These are phyloP conservation scores for Pseudogymnoascus sp. DNA, from an alignment of 2,329 filamentous ascomycete genomes.

Conservation along the genomic window DNA sequence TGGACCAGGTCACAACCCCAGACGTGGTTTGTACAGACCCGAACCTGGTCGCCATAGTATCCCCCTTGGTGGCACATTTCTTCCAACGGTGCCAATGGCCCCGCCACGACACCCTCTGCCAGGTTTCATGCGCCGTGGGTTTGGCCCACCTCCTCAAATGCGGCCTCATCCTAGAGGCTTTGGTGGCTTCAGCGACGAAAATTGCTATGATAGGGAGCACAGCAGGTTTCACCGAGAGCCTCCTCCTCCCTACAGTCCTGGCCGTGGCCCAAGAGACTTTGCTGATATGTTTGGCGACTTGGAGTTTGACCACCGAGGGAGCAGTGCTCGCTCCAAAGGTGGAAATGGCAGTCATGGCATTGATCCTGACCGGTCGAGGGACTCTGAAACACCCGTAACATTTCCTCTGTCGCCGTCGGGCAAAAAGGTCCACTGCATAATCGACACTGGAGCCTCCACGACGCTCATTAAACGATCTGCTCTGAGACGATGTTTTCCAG, in stretches of 20 bases:
- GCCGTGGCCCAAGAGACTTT: background rate
- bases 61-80: background rate
- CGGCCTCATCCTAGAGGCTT: background rate
- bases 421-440: constrained; percentile 1
- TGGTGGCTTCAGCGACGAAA: background rate
- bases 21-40: background rate
- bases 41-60: background rate
- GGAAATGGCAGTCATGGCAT: background rate
- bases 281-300: background rate
- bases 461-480: constrained; percentile 11
- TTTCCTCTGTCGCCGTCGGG: background rate
- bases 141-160: background rate
- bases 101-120: background rate
- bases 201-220: background rate
- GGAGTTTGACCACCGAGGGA: background rate
- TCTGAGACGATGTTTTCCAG: background rate
- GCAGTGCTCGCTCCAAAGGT: background rate
- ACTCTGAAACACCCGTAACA: background rate
- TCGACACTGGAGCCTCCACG: constrained; percentile 7
- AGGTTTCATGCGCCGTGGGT: background rate
- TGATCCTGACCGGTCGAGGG: background rate
- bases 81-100: background rate
- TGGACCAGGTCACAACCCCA: background rate
- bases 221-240: background rate
- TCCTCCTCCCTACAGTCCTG: background rate